Evolutionary conservation across 768 basidiomycete genomes (phyloP).

Genomic region (Hypholoma fasciculare): DNA sequence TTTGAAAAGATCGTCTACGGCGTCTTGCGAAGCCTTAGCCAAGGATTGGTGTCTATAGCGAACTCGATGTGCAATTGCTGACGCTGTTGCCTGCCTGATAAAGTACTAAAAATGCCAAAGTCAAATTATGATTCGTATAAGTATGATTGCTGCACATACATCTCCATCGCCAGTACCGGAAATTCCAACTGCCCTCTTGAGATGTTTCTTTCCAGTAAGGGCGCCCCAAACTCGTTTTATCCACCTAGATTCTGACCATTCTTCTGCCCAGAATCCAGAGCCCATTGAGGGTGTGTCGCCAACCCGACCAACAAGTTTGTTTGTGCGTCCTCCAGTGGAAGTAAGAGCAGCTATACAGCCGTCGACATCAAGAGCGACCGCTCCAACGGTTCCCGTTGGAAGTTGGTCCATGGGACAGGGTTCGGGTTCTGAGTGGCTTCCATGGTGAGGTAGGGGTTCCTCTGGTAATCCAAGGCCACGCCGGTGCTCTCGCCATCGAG

Average conservation of each 20-base stretch:
- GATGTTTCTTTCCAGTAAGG: constrained; percentile 7
- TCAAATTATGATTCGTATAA: background rate
- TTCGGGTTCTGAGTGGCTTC: constrained; percentile 15
- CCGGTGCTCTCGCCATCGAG: constrained; percentile 77
- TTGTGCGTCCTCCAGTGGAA: constrained; percentile 81
- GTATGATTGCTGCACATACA: constrained; percentile 38
- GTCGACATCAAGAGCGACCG: constrained; percentile 73
- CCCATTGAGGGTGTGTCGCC: constrained; percentile 84
- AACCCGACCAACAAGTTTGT: constrained; percentile 81
- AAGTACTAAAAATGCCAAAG: constrained; percentile 54
- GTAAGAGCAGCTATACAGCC: constrained; percentile 76
- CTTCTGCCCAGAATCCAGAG: constrained; percentile 82
- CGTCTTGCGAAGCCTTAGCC: constrained; percentile 49
- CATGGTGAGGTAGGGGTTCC: constrained; percentile 46
- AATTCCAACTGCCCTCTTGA: constrained; percentile 58
- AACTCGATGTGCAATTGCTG: constrained; percentile 67
- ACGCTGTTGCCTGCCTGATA: constrained; percentile 68
- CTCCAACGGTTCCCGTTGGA: constrained; percentile 82
- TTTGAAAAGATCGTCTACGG: constrained; percentile 55
- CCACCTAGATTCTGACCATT: constrained; percentile 50
- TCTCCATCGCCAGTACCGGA: constrained; percentile 88
- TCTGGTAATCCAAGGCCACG: constrained; percentile 74
- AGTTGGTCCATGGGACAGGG: constrained; percentile 46
- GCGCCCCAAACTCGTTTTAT: constrained; percentile 36
- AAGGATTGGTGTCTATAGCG: constrained; percentile 59